Conservation (phyloP, 768 basidiomycete species). For the Tulasnella sp. region DNA sequence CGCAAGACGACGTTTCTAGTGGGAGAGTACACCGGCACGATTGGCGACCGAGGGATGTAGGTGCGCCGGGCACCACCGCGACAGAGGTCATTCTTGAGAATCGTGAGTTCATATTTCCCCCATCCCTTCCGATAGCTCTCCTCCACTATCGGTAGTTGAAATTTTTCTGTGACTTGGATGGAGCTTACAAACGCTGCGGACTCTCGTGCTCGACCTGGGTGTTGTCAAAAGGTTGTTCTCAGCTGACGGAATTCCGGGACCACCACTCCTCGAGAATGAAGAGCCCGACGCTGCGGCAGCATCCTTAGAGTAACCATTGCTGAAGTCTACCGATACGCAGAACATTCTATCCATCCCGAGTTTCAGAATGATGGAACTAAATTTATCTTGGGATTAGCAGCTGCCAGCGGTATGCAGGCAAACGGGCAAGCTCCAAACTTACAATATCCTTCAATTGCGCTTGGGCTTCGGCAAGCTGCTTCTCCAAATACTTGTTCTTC, state of each 20-base stretch:
- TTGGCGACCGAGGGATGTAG: too few relatives aligned
- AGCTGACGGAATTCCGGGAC: too few relatives aligned
- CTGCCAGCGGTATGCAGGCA: not conserved
- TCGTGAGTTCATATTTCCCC: not conserved
- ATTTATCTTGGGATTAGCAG: not conserved
- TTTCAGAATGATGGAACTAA: slow-evolving; percentile 17
- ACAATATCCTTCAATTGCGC: slow-evolving; percentile 81
- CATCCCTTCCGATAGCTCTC: not conserved
- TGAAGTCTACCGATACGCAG: not conserved
- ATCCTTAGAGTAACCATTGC: too few relatives aligned
- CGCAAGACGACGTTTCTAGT: too few relatives aligned
- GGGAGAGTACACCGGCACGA: too few relatives aligned
- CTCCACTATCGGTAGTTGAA: not conserved
- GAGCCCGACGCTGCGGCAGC: too few relatives aligned
- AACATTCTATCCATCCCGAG: not conserved
- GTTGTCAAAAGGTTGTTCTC: too few relatives aligned
- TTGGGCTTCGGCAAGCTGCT: slow-evolving; percentile 89
- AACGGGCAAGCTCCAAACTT: slow-evolving; percentile 31
- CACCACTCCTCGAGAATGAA: too few relatives aligned
- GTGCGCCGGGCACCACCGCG: too few relatives aligned
- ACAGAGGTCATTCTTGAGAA: not conserved
- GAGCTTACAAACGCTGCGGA: not conserved
- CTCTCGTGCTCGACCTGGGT: not conserved
- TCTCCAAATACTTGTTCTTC: slow-evolving; percentile 93
- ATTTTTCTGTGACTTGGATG: not conserved